phyloP scores from a whole-genome alignment of 371 early-diverging fungal species.

The Mortierella sp. region DNA sequence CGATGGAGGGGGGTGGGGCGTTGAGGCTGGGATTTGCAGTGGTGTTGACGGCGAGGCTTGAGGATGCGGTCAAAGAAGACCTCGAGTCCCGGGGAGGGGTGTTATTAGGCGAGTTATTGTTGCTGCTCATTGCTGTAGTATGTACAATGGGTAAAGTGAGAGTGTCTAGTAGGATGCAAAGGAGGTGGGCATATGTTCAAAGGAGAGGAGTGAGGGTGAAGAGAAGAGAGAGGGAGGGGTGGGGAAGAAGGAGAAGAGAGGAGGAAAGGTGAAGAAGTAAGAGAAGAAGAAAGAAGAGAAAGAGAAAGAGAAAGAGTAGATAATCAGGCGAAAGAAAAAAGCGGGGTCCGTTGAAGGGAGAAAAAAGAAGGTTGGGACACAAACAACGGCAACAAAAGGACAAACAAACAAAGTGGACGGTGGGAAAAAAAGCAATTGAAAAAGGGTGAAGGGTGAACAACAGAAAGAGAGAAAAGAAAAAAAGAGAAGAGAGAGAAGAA shows the following conservation, averaged over 20 bases:
- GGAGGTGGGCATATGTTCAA: background rate
- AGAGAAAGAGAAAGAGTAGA: background rate
- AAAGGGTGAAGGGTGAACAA: background rate
- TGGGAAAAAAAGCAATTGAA: background rate
- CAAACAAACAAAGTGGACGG: background rate
- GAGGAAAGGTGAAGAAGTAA: too few relatives aligned
- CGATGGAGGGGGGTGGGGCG: background rate
- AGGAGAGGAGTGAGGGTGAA: background rate
- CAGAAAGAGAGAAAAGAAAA: background rate
- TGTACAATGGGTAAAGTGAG: background rate
- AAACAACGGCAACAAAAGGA: too few relatives aligned
- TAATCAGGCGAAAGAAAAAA: constrained; percentile 8
- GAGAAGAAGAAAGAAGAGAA: background rate
- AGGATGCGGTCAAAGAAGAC: constrained; percentile 25
- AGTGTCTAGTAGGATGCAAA: background rate
- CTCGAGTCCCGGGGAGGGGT: constrained; percentile 29
- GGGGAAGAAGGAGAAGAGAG: background rate
- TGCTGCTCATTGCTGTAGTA: constrained; percentile 26
- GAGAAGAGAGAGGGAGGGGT: background rate
- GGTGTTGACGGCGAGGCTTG: constrained; percentile 16
- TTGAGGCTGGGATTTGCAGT: background rate
- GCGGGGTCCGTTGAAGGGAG: constrained; percentile 4
- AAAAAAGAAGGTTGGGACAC: background rate
- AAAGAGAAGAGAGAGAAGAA: background rate
- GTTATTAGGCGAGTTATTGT: constrained; percentile 27